Evolutionary conservation across 257 asterid genomes (phyloP).

Genomic region (Hygrophila difformis): DNA sequence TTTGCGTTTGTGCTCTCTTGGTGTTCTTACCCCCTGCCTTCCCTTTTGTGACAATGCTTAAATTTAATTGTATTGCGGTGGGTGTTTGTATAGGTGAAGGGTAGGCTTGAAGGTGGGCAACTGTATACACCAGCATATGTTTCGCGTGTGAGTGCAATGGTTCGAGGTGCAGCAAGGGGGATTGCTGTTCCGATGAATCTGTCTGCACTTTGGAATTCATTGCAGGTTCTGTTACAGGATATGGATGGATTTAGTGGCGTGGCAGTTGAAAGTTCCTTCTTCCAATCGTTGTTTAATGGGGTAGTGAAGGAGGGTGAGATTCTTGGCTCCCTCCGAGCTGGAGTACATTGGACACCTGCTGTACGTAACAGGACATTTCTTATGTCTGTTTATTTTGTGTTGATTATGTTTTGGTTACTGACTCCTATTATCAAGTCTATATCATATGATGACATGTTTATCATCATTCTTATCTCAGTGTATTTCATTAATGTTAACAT

Average conservation of each 20-base stretch:
- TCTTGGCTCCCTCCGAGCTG: conserved; percentile 94
- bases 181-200: conserved; percentile 81
- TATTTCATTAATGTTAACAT: no score
- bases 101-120: conserved; percentile 98
- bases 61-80: conserved; percentile 11
- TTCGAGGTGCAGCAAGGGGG: conserved; percentile 95
- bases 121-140: conserved; percentile 97
- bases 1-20: not conserved
- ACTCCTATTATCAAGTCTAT: not conserved
- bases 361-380: conserved; percentile 36
- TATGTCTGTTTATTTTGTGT: conserved; percentile 1
- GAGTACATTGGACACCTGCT: conserved; percentile 96
- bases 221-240: conserved; percentile 73
- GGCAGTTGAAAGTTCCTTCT: conserved; percentile 79
- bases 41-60: conserved; percentile 8
- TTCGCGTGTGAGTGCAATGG: conserved; percentile 90
- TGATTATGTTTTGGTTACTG: conserved; percentile 1
- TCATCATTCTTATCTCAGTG: not conserved
- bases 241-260: conserved; percentile 83
- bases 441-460: no score
- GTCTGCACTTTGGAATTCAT: conserved; percentile 76
- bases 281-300: conserved; percentile 89
- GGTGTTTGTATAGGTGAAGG: conserved; percentile 57
- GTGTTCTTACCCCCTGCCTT: no score
- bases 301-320: conserved; percentile 79